phyloP scores from a whole-genome alignment of 75 land plant species.

The Adiantum capillusveneris region DNA sequence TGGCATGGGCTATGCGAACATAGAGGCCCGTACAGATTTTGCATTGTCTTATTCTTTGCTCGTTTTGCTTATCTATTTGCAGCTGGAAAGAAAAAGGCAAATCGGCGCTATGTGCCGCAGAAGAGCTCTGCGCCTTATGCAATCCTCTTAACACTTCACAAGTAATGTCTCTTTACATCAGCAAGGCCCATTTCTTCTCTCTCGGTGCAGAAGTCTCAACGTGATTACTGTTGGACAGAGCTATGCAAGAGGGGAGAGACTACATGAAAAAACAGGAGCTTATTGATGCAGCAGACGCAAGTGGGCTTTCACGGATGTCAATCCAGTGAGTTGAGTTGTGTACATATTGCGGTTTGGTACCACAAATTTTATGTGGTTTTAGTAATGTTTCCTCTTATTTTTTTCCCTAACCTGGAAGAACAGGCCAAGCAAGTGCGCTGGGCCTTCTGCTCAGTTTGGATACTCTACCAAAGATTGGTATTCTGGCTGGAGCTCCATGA shows the following conservation, averaged over 20 bases:
- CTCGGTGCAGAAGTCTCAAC: not conserved
- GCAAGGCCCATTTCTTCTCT: not conserved
- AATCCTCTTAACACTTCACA: slow-evolving; percentile 70
- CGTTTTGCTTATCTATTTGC: slow-evolving; percentile 6
- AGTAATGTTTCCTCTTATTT: too few relatives aligned
- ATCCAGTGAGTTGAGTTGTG: slow-evolving; percentile 59
- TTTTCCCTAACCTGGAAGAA: too few relatives aligned
- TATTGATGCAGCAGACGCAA: slow-evolving; percentile 88
- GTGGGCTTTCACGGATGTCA: slow-evolving; percentile 71
- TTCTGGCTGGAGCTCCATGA: slow-evolving; percentile 96
- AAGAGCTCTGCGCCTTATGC: slow-evolving; percentile 91
- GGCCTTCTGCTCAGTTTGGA: slow-evolving; percentile 52
- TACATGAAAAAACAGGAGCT: slow-evolving; percentile 88
- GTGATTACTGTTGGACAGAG: slow-evolving; percentile 30
- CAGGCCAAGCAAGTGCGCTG: slow-evolving; percentile 63
- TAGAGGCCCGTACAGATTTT: too few relatives aligned
- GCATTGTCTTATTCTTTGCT: not conserved
- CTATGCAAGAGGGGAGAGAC: slow-evolving; percentile 37
- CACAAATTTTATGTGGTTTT: too few relatives aligned
- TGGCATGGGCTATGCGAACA: too few relatives aligned
- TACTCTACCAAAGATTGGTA: slow-evolving; percentile 67
- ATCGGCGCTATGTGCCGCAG: slow-evolving; percentile 66
- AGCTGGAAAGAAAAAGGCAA: slow-evolving; percentile 51
- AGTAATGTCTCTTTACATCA: slow-evolving; percentile 9
- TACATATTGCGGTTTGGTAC: too few relatives aligned